A percentile compares a stretch with the other conserved stretches of the same genome.
phyloP scores from a whole-genome alignment of 2,329 filamentous ascomycete species.

The Seiridium unicorne region DNA sequence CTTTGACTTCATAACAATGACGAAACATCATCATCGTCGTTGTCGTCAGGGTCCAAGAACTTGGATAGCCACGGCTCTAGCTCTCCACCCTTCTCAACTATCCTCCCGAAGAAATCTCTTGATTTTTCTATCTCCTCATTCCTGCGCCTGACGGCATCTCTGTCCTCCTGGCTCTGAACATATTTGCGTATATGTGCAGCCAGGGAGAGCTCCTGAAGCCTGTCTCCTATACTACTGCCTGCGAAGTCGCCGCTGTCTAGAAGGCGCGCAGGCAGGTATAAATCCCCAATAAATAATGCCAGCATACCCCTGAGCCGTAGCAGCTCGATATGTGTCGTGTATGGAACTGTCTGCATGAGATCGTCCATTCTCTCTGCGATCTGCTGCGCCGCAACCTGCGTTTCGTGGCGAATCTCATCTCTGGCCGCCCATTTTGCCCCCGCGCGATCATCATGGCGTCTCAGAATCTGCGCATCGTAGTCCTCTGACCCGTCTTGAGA shows the following conservation, averaged over 20 bases:
- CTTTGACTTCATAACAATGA: not conserved
- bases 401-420: conserved; percentile 44
- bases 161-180: conserved; percentile 23
- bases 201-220: conserved; percentile 14
- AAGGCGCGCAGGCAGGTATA: conserved; percentile 47
- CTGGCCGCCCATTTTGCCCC: conserved; percentile 24
- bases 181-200: conserved; percentile 17
- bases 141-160: conserved; percentile 21
- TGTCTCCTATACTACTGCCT: conserved; percentile 5
- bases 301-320: conserved; percentile 72
- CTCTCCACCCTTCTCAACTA: conserved; percentile 27
- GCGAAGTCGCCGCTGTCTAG: not conserved
- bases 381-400: conserved; percentile 57
- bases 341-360: conserved; percentile 68
- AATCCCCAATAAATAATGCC: conserved; percentile 71
- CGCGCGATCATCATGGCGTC: conserved; percentile 4
- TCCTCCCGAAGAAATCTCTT: conserved; percentile 34
- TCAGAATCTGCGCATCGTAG: conserved; percentile 9
- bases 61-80: conserved; percentile 29
- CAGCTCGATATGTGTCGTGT: conserved; percentile 64
- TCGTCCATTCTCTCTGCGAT: conserved; percentile 71
- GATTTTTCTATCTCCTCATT: conserved; percentile 36
- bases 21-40: conserved; percentile 25
- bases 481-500: conserved; percentile 9
- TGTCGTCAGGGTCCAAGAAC: conserved; percentile 25